phyloP scores from a whole-genome alignment of 225 moss, liverwort and hornwort genomes.

The Asterella californica region DNA sequence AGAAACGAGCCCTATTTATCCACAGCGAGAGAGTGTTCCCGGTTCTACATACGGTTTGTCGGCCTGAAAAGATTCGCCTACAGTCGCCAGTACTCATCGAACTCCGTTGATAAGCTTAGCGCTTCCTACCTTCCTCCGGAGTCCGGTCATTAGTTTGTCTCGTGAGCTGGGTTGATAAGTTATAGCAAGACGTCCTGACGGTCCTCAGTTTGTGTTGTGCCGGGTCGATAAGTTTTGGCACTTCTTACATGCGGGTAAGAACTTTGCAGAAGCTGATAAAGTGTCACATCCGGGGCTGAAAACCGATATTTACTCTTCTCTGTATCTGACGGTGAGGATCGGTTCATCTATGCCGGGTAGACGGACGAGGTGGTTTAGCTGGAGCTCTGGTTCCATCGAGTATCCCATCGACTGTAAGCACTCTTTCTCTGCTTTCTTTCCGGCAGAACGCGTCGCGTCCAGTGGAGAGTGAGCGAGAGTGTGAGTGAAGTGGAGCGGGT shows the following conservation, averaged over 20 bases:
- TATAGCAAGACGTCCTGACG: background rate
- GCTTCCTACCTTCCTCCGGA: background rate
- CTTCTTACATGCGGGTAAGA: background rate
- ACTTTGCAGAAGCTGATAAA: too few relatives aligned
- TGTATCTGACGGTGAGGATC: constrained; percentile 2
- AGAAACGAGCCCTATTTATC: background rate
- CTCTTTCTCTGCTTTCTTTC: constrained; percentile 3
- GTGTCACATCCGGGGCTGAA: background rate
- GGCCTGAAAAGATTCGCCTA: background rate
- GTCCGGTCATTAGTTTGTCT: background rate
- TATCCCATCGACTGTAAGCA: background rate
- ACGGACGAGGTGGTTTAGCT: background rate
- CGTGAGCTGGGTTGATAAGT: too few relatives aligned
- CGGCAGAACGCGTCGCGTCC: background rate
- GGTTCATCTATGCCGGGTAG: background rate
- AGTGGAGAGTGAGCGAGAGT: background rate
- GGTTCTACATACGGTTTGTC: background rate
- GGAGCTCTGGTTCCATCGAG: background rate
- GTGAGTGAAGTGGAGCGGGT: constrained; percentile 1
- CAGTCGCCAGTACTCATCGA: background rate
- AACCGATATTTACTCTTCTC: background rate
- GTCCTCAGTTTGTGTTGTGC: background rate
- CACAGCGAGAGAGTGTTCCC: background rate
- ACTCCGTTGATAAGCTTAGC: background rate
- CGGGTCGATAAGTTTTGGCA: background rate